phyloP scores from a whole-genome alignment of 768 basidiomycete genomes.

The Pulveroboletus sp. region DNA sequence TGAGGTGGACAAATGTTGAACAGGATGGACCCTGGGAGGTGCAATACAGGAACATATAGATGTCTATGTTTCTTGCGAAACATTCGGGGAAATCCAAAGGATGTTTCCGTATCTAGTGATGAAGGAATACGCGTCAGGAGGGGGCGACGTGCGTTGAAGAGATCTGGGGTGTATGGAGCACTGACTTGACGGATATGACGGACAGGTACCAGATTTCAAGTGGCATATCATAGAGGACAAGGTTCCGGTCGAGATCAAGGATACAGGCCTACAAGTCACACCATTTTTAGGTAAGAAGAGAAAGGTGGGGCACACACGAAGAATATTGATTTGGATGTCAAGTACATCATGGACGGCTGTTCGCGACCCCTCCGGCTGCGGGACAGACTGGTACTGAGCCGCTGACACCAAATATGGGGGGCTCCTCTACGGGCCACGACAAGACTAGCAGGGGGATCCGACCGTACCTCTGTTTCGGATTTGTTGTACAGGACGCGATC shows the following conservation, averaged over 20 bases:
- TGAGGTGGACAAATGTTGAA: slow-evolving; percentile 1
- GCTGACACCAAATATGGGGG: slow-evolving; percentile 33
- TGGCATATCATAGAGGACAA: slow-evolving; percentile 80
- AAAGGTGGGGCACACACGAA: neutral
- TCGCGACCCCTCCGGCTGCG: slow-evolving; percentile 42
- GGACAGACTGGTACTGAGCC: slow-evolving; percentile 40
- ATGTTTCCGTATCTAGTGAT: slow-evolving; percentile 82
- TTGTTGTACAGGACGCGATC: slow-evolving; percentile 62
- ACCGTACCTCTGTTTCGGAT: slow-evolving; percentile 70
- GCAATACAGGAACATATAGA: slow-evolving; percentile 73
- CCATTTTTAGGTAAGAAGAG: slow-evolving; percentile 59
- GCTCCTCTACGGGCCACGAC: slow-evolving; percentile 25
- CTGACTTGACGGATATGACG: slow-evolving; percentile 3
- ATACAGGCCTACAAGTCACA: slow-evolving; percentile 59
- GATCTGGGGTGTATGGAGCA: neutral
- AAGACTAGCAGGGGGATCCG: slow-evolving; percentile 27
- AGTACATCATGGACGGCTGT: slow-evolving; percentile 78
- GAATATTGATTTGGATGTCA: slow-evolving; percentile 5
- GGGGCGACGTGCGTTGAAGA: slow-evolving; percentile 58
- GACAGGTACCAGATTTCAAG: slow-evolving; percentile 74
- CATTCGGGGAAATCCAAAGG: slow-evolving; percentile 62
- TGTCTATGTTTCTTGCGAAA: slow-evolving; percentile 64
- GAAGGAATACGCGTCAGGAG: slow-evolving; percentile 74
- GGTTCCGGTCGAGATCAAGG: slow-evolving; percentile 62
- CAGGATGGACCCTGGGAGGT: slow-evolving; percentile 70